Conservation (phyloP, 495 filamentous ascomycete genomes). For the Corynascus novoguineensis region DNA sequence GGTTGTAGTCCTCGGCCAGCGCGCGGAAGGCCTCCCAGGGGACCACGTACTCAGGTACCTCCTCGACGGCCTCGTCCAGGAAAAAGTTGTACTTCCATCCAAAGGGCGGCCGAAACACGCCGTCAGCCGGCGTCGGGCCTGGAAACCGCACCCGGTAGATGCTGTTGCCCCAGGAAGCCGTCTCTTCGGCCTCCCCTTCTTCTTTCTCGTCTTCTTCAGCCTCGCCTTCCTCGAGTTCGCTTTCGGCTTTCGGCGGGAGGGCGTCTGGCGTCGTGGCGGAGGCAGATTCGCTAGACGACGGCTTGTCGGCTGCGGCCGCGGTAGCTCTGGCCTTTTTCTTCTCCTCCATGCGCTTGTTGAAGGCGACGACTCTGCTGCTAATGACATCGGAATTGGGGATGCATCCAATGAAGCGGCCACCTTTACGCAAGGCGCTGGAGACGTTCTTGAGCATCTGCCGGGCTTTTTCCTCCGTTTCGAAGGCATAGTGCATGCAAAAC, state of each 20-base stretch:
- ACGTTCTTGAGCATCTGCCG: constrained; percentile 92
- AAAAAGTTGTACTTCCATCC: constrained; percentile 98
- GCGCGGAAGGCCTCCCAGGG: constrained; percentile 96
- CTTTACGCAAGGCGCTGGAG: constrained; percentile 80
- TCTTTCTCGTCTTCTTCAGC: constrained; percentile 40
- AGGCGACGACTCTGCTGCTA: constrained; percentile 55
- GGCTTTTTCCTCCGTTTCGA: constrained; percentile 83
- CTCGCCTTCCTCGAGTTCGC: constrained; percentile 43
- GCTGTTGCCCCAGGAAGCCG: constrained; percentile 81
- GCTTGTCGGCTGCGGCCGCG: constrained; percentile 19
- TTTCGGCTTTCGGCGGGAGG: constrained; percentile 33
- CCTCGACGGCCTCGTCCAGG: constrained; percentile 90
- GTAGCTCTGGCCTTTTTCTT: constrained; percentile 42
- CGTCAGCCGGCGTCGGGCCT: constrained; percentile 68
- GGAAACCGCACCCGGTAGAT: constrained; percentile 89
- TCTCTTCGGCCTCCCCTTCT: constrained; percentile 49
- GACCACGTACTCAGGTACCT: constrained; percentile 95
- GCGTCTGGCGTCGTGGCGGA: constrained; percentile 2
- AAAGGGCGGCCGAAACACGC: constrained; percentile 85
- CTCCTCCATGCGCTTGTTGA: constrained; percentile 50
- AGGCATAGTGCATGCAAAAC: constrained; percentile 99
- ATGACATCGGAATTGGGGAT: constrained; percentile 93
- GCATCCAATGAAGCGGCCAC: constrained; percentile 85
- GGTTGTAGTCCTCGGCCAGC: constrained; percentile 91
- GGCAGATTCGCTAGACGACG: neutral